Percentiles rank a stretch among this genome's conserved stretches.
These are phyloP conservation scores for Penicillium sp. DNA, from an alignment of 2,329 filamentous ascomycete genomes.

Conservation along the genomic window DNA sequence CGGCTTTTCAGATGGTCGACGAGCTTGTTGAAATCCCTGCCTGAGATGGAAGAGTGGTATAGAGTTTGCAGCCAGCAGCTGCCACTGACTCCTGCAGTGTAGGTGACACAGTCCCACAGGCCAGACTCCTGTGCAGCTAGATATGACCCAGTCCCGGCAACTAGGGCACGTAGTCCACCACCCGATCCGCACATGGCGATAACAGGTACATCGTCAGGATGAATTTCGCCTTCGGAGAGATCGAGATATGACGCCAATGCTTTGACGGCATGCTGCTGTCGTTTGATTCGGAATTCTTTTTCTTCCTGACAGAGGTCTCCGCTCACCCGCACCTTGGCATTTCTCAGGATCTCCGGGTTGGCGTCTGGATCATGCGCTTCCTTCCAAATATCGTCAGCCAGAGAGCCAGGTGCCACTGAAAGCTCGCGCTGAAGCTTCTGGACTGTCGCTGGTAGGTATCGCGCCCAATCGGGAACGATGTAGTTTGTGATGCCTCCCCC, in stretches of 20 bases:
- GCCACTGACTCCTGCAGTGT: slow-evolving; percentile 92
- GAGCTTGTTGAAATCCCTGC: slow-evolving; percentile 65
- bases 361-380: slow-evolving; percentile 81
- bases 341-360: slow-evolving; percentile 83
- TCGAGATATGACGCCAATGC: slow-evolving; percentile 81
- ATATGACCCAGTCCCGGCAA: slow-evolving; percentile 86
- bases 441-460: slow-evolving; percentile 70
- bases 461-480: slow-evolving; percentile 81
- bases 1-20: slow-evolving; percentile 84
- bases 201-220: slow-evolving; percentile 86
- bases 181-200: slow-evolving; percentile 96
- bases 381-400: slow-evolving; percentile 90
- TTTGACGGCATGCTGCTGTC: slow-evolving; percentile 66
- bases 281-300: slow-evolving; percentile 67
- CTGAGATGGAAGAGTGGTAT: slow-evolving; percentile 76
- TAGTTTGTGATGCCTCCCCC: slow-evolving; percentile 62
- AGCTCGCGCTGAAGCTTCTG: slow-evolving; percentile 84
- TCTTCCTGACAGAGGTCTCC: slow-evolving; percentile 80
- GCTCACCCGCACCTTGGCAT: slow-evolving; percentile 79
- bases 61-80: slow-evolving; percentile 93
- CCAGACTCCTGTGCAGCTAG: slow-evolving; percentile 81
- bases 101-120: slow-evolving; percentile 89
- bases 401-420: slow-evolving; percentile 79
- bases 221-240: slow-evolving; percentile 74
- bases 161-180: slow-evolving; percentile 82